Base-by-base conservation (phyloP, 2,329 filamentous ascomycete species). In the Colletotrichum theobromicola region DNA sequence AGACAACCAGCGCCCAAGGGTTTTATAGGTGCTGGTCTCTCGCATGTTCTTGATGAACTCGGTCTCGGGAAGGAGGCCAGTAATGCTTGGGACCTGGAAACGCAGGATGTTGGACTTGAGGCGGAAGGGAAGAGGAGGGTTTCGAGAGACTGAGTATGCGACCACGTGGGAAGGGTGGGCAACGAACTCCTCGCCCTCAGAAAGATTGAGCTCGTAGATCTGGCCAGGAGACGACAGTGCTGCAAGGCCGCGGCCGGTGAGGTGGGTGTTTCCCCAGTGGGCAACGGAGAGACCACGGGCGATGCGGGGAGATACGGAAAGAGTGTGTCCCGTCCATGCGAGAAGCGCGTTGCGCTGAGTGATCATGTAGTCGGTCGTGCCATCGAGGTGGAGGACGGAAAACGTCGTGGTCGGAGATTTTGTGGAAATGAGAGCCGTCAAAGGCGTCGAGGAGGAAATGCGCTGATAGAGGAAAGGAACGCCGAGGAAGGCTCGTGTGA, bases 391-490 rank as follows among this genome's bases (percentile, higher is more conserved):
- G 30, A 99, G 89, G 9, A 98, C 92, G 15, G 94, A 93, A 79
- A 99, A 96, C 7, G 95, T 96, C 1, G 96, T 97, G 67, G 93
- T 92, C 6, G 95, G 92, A 7, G 95, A 95, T 82, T 95, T 97
- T 28, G 96, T 95, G 34, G 94, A 94, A 79, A 99, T 94, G 76
- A 99, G 87, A 35, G 95, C 95, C 57, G 94, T 98, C 77, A 98
- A 90, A 2, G 97, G 96, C 61, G 93, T 94, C 1, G 96, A 95
- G 1, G 96, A 96, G 37, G 95, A 93, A 78, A 98, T 91, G 85
- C 94, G 88, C 85, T 98, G 96, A 86, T 98, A 98, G 75, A 99
- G 90, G 85, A 99, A 99, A 1, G 97, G 97, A 65, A 98, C 94
- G 77, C 96, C 95, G 32, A 98, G 90, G 62, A 93, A 84, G 28